Base-by-base conservation (phyloP, 2,329 filamentous ascomycete genomes). In the Aspergillus sp. region DNA sequence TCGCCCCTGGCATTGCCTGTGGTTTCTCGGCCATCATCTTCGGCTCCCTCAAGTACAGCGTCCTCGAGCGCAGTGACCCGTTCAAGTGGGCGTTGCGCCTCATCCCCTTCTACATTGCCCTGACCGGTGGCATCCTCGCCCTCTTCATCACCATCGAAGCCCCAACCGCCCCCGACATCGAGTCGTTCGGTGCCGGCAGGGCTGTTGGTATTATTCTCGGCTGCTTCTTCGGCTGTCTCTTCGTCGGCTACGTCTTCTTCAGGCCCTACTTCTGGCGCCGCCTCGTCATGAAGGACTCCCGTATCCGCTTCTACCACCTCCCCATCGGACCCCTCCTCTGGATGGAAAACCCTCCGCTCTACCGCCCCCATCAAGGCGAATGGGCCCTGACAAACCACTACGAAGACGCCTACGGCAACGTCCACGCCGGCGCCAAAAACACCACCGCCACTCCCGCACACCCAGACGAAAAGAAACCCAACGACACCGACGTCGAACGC, bases 61-160 rank as follows among this genome's bases (percentile, higher is more conserved):
- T 84, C 2, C 79, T 82, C 35, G 75, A 81, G 62, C 79, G 80
- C 55, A 65, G 69, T 19, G 79, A 83, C 55, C 73, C 80, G 0
- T 76, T 82, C 58, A 78, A 79, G 53, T 79, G 78, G 74, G 80
- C 75, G 3, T 75, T 84, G 68, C 75, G 73, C 48, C 69, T 80
- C 37, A 78, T 80, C 35, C 79, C 81, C 4, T 70, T 78, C 66
- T 84, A 81, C 66, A 77, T 82, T 52, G 75, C 79, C 48, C 62
- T 77, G 49, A 82, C 81, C 0, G 79, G 73, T 44, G 79, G 74
- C n/a, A 60, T 83, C 51, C 77, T 82, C 44, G 79, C 80, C 4
- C 74, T 90, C 68, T 82, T 89, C 59, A 83, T 90, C 56, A 79
- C 88, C 47, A 72, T 82, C 58, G 66, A 69, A 57, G 66, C 65